Evolutionary conservation across 228 moss, liverwort and hornwort genomes (phyloP).

Genomic region (Sphagnum fallax): DNA sequence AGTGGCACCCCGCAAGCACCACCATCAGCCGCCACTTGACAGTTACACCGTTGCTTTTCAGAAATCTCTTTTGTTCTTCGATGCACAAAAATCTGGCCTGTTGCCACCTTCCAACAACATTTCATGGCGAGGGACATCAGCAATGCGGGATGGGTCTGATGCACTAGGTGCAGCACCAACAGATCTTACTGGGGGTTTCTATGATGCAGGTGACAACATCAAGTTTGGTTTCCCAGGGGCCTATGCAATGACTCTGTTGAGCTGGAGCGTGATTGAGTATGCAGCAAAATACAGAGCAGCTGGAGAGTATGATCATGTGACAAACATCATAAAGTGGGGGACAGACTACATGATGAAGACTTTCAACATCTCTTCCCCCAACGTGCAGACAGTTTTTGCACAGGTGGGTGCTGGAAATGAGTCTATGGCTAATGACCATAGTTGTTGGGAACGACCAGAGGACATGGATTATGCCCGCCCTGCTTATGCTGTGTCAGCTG

Average conservation of each 20-base stretch:
- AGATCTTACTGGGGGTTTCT: constrained; percentile 76
- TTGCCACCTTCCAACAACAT: constrained; percentile 60
- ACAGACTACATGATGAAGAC: constrained; percentile 82
- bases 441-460: constrained; percentile 87
- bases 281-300: constrained; percentile 70
- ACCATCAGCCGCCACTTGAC: constrained; percentile 43
- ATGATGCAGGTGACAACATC: constrained; percentile 94
- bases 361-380: constrained; percentile 52
- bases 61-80: constrained; percentile 78
- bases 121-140: constrained; percentile 79
- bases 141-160: constrained; percentile 48
- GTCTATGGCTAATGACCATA: constrained; percentile 51
- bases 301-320: constrained; percentile 64
- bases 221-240: constrained; percentile 84
- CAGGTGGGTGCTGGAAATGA: constrained; percentile 45
- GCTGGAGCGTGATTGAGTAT: constrained; percentile 95
- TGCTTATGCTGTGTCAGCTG: constrained; percentile 45
- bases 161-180: neutral
- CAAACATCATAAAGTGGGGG: constrained; percentile 91
- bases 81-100: constrained; percentile 83
- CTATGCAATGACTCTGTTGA: constrained; percentile 71
- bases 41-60: constrained; percentile 87
- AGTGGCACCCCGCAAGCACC: constrained; percentile 58
- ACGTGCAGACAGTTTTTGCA: constrained; percentile 35
- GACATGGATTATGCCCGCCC: constrained; percentile 45